Base-by-base conservation (phyloP, 495 filamentous ascomycete genomes). In the Ascobolus immersus region DNA sequence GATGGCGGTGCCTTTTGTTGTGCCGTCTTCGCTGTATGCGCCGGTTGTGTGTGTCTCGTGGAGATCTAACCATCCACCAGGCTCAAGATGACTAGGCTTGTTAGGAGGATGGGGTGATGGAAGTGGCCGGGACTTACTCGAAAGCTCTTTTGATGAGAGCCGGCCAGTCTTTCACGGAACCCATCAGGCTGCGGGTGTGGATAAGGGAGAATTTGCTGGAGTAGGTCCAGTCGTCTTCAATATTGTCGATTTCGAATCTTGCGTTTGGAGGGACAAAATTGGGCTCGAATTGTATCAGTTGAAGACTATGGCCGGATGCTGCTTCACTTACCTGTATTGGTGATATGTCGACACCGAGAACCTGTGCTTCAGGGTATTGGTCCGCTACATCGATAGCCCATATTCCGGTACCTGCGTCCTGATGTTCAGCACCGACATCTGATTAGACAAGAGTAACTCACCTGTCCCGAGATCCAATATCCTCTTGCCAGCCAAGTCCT, bases 371-470 rank as follows among this genome's bases (percentile, higher is more conserved):
- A 33, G 69, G 67, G 30, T 64, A 68, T 6, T 59, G 33, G 32
- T 59, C 44, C n/a, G 50, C 50, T 14, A 51, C 32, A 15, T 47
- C 44, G 25, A 72, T 68, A 4, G 64, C 58, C 66, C 69, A 73
- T 39, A 70, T 70, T 6, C 69, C 64, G 19, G 66, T 70, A 5
- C 69, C 66, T 4, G 63, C 68, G 23, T 67, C 65, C n/a, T n/a
- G n/a, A n/a, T n/a, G n/a, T n/a, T n/a, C n/a, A n/a, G n/a, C n/a
- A n/a, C n/a, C n/a, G n/a, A n/a, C n/a, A n/a, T n/a, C n/a, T n/a
- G n/a, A n/a, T n/a, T n/a, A n/a, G n/a, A n/a, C n/a, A n/a, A n/a
- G n/a, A n/a, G n/a, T n/a, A n/a, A n/a, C n/a, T n/a, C n/a, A n/a
- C n/a, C n/a, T n/a, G n/a, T n/a, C n/a, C n/a, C n/a, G n/a, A n/a